Base-by-base conservation (phyloP, 2,329 filamentous ascomycete species). In the Aspergillus hortae region DNA sequence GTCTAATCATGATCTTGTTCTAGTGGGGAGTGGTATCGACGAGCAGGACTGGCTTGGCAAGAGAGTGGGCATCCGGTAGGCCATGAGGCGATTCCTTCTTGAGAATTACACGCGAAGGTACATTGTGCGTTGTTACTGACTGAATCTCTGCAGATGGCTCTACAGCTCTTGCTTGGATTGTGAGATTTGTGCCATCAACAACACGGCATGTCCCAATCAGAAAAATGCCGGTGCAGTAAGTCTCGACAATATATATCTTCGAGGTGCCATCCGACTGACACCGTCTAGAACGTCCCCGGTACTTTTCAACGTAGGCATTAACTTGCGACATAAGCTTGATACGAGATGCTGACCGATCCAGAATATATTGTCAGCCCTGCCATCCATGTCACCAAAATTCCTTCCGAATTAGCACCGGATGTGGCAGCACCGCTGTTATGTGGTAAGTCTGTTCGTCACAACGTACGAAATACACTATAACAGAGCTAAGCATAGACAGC, bases 151-250 rank as follows among this genome's bases (percentile, higher is more conserved):
- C 43, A 71, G 67, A 52, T 73, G 70, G 70, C 61, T 69, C 6
- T 71, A 69, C 44, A 71, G 68, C 49, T 68, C 69, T 33, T 73
- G 70, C 43, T 53, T 69, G 15, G 52, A 62, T n/a, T 72, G 70
- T 43, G 69, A 71, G 45, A 70, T 72, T 21, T 73, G 70, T 41
- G 64, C 62, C 1, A 58, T 69, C 25, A 70, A 72, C 33, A 65
- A 70, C 53, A 73, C 68, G 1, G 67, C 67, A 12, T 73, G 70
- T 57, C 70, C 69, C 0, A 62, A 65, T 43, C 70, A 72, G 55
- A 67, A 64, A 46, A 73, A 72, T 49, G 67, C 70, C 3, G 69
- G 70, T 33, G 67, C 67, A 17, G 67, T 69, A 63, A 17, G 66
- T 61, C 35, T 0, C 17, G 23, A 9, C 17, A 4, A 19, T 9